A percentile compares a stretch with the other conserved stretches of the same genome.
These are phyloP conservation scores for Carnegiea gigantea DNA, from an alignment of 179 eudicot genomes.

Conservation along the genomic window DNA sequence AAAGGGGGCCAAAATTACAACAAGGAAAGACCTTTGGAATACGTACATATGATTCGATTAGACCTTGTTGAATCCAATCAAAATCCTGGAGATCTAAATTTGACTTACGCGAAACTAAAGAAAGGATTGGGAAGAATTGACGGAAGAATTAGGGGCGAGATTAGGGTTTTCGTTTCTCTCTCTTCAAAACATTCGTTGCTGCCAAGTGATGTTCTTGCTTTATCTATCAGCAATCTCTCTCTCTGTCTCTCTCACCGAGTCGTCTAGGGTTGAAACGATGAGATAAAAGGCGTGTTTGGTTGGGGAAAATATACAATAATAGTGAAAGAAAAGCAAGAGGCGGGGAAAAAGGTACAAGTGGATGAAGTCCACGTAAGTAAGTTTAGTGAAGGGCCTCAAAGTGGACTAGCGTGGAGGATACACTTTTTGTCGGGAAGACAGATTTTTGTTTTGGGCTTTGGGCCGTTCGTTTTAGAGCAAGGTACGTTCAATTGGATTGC, in stretches of 20 bases:
- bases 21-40: background rate
- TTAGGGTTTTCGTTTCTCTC: background rate
- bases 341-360: background rate
- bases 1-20: background rate
- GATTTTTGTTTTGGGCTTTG: too few relatives aligned
- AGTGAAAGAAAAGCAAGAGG: background rate
- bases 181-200: constrained; percentile 15
- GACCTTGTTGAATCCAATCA: background rate
- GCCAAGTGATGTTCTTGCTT: background rate
- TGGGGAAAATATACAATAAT: background rate
- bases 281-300: background rate
- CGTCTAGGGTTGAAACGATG: background rate
- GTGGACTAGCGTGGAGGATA: too few relatives aligned
- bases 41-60: background rate
- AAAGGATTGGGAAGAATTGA: background rate
- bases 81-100: background rate
- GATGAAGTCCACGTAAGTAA: background rate
- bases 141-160: background rate
- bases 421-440: too few relatives aligned
- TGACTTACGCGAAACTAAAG: constrained; percentile 10
- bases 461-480: too few relatives aligned
- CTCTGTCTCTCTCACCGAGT: background rate
- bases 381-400: background rate
- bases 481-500: too few relatives aligned
- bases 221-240: background rate